These are phyloP conservation scores for Anthracocystis walkeri DNA, from an alignment of 1,284 basidiomycete genomes.

Conservation along the genomic window DNA sequence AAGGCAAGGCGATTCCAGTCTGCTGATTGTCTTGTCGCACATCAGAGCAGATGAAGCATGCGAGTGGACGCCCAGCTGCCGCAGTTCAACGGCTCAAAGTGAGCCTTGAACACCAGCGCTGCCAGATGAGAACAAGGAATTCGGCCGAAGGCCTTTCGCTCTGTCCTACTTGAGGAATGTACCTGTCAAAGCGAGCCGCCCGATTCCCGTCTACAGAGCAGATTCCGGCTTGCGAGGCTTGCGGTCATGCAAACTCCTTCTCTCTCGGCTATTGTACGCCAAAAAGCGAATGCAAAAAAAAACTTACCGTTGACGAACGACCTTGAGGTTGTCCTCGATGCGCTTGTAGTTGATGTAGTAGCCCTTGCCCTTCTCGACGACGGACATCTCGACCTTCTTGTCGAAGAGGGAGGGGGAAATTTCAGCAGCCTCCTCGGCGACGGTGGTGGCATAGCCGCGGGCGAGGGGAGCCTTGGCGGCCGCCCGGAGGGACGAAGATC, in stretches of 20 bases:
- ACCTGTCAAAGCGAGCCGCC: background rate
- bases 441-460: slow-evolving; percentile 66
- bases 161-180: background rate
- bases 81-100: background rate
- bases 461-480: slow-evolving; percentile 53
- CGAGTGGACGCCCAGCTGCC: background rate
- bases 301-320: slow-evolving; percentile 66
- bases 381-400: slow-evolving; percentile 68
- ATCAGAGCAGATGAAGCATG: background rate
- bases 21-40: background rate
- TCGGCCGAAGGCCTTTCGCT: background rate
- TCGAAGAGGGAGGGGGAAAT: slow-evolving; percentile 62
- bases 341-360: slow-evolving; percentile 69
- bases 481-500: slow-evolving; percentile 51
- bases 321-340: slow-evolving; percentile 68
- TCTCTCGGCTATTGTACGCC: background rate
- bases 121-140: background rate
- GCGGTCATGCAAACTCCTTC: background rate
- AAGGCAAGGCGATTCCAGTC: background rate
- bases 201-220: background rate
- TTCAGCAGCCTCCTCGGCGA: slow-evolving; percentile 65
- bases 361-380: slow-evolving; percentile 67
- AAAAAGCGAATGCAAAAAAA: background rate
- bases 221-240: background rate
- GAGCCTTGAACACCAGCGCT: background rate